phyloP scores from a whole-genome alignment of 768 basidiomycete species.

The Galerina sulciceps region DNA sequence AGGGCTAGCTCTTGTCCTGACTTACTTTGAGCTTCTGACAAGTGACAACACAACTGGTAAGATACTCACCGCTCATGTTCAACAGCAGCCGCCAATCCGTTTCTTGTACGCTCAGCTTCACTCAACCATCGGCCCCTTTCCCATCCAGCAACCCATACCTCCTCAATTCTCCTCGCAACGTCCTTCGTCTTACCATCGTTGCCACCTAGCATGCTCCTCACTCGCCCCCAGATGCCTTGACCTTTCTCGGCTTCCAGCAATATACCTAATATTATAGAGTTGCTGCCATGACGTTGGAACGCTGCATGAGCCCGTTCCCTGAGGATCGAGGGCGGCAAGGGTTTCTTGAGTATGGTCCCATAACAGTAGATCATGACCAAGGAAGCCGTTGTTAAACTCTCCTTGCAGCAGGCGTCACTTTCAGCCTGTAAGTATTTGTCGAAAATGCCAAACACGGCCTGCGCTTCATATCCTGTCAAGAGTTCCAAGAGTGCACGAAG shows the following conservation, averaged over 20 bases:
- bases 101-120: constrained; percentile 74
- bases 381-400: constrained; percentile 60
- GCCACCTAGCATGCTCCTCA: constrained; percentile 61
- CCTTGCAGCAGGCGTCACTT: constrained; percentile 37
- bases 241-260: constrained; percentile 81
- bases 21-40: constrained; percentile 3
- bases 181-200: constrained; percentile 52
- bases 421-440: constrained; percentile 35
- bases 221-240: constrained; percentile 78
- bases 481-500: constrained; percentile 69
- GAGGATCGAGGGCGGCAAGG: constrained; percentile 60
- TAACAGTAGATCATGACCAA: constrained; percentile 68
- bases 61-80: constrained; percentile 66
- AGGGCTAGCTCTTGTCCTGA: constrained; percentile 68
- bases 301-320: constrained; percentile 61
- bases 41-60: neutral
- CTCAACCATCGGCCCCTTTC: constrained; percentile 71
- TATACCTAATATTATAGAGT: constrained; percentile 72
- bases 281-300: constrained; percentile 63
- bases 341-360: constrained; percentile 53
- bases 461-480: constrained; percentile 46
- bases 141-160: constrained; percentile 85
- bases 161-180: constrained; percentile 60
- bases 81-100: constrained; percentile 62
- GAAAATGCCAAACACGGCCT: constrained; percentile 45